These are phyloP conservation scores for Chimonanthus salicifolius DNA, from an alignment of 164 flowering plant species.

Conservation along the genomic window DNA sequence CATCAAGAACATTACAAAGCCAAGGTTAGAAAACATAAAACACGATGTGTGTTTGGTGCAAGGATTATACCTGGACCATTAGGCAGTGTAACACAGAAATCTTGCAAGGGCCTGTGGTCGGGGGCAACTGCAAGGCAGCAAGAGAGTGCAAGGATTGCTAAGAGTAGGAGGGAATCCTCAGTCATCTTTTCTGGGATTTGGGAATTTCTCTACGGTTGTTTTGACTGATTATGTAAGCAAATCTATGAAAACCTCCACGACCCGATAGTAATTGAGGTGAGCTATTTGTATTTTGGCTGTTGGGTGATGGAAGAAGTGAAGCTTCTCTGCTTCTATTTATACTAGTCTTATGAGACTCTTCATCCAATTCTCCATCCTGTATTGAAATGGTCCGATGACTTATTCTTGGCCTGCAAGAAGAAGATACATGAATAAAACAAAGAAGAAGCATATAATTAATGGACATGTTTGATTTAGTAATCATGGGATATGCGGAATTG, in stretches of 20 bases:
- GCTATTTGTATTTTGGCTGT: not conserved
- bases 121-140: constrained; percentile 9
- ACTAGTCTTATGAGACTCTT: not conserved
- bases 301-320: not conserved
- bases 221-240: not conserved
- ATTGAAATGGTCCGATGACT: not conserved
- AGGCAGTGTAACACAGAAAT: constrained; percentile 19
- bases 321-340: not conserved
- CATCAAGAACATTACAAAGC: not conserved
- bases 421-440: too few species aligned
- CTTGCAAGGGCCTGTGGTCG: constrained; percentile 23
- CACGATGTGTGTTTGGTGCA: not conserved
- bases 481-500: too few species aligned
- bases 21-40: not conserved
- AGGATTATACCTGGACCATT: constrained; percentile 10
- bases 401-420: not conserved
- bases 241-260: too few species aligned
- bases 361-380: not conserved
- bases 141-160: constrained; percentile 11
- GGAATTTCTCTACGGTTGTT: not conserved
- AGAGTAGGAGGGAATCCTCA: not conserved
- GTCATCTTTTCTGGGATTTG: not conserved
- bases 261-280: not conserved
- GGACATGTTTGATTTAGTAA: too few species aligned
- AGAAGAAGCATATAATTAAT: too few species aligned